phyloP scores from a whole-genome alignment of 2,329 filamentous ascomycete genomes.

The Fusarium sp. region DNA sequence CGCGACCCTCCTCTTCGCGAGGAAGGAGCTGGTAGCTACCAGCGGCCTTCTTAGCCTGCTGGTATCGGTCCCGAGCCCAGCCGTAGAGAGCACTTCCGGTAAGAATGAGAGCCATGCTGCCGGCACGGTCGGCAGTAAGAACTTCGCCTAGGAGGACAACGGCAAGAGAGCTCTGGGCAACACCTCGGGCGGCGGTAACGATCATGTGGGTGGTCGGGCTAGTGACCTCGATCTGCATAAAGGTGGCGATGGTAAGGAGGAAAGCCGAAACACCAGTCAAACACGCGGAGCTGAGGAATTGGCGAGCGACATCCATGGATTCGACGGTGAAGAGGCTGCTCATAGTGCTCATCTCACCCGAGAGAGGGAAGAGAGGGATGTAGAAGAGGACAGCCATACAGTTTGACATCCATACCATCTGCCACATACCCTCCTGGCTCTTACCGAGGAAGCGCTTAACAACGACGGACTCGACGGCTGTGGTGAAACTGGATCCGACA shows the following conservation, averaged over 20 bases:
- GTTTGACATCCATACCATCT: slow-evolving; percentile 49
- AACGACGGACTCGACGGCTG: slow-evolving; percentile 46
- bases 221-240: slow-evolving; percentile 48
- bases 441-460: slow-evolving; percentile 46
- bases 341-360: slow-evolving; percentile 42
- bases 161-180: slow-evolving; percentile 46
- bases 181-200: slow-evolving; percentile 46
- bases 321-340: slow-evolving; percentile 35
- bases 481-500: slow-evolving; percentile 46
- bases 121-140: slow-evolving; percentile 44
- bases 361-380: slow-evolving; percentile 44
- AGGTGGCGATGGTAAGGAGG: slow-evolving; percentile 47
- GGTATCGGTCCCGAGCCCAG: slow-evolving; percentile 45
- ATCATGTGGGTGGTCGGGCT: slow-evolving; percentile 48
- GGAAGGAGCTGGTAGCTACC: slow-evolving; percentile 44
- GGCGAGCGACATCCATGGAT: slow-evolving; percentile 31
- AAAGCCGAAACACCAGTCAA: slow-evolving; percentile 45
- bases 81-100: slow-evolving; percentile 45
- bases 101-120: slow-evolving; percentile 46
- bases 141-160: slow-evolving; percentile 45
- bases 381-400: slow-evolving; percentile 46
- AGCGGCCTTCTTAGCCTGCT: slow-evolving; percentile 43
- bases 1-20: slow-evolving; percentile 36
- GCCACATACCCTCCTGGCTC: slow-evolving; percentile 47
- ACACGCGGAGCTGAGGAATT: slow-evolving; percentile 43